These are phyloP conservation scores for Saccharomycopsis sp. DNA, from an alignment of 805 yeast genomes.

Conservation along the genomic window DNA sequence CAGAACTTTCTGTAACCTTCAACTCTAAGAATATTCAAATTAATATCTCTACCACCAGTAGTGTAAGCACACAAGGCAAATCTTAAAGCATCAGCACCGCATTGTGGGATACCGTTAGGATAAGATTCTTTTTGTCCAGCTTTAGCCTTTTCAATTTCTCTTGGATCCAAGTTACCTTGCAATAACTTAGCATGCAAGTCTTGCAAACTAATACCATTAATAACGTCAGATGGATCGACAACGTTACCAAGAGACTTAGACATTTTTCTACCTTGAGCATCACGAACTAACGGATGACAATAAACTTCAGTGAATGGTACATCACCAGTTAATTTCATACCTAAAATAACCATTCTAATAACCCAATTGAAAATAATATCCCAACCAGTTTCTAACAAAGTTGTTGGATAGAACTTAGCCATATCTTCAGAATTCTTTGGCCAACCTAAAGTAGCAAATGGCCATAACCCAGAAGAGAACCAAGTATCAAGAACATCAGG, in stretches of 20 bases:
- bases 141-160: conserved; percentile 80
- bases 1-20: conserved; percentile 99
- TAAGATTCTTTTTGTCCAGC: conserved; percentile 83
- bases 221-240: conserved; percentile 92
- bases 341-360: conserved; percentile 88
- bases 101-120: conserved; percentile 97
- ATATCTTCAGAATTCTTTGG: conserved; percentile 73
- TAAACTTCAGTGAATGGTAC: conserved; percentile 94
- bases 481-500: conserved; percentile 98
- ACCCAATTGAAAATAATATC: conserved; percentile 99
- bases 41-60: conserved; percentile 98
- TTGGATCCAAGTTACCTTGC: conserved; percentile 81
- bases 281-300: conserved; percentile 97
- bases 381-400: conserved; percentile 98
- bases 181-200: conserved; percentile 70
- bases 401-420: conserved; percentile 78
- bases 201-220: conserved; percentile 76
- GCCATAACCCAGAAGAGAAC: conserved; percentile 99
- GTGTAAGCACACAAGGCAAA: conserved; percentile 97
- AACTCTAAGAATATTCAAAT: conserved; percentile 90
- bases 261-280: conserved; percentile 99
- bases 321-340: conserved; percentile 81
- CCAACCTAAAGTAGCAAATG: conserved; percentile 95
- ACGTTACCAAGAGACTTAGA: conserved; percentile 97
- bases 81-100: conserved; percentile 98